Percentiles rank a stretch among this genome's conserved stretches.
Evolutionary conservation across 768 basidiomycete genomes (phyloP).

Genomic region (Mycena galopus): DNA sequence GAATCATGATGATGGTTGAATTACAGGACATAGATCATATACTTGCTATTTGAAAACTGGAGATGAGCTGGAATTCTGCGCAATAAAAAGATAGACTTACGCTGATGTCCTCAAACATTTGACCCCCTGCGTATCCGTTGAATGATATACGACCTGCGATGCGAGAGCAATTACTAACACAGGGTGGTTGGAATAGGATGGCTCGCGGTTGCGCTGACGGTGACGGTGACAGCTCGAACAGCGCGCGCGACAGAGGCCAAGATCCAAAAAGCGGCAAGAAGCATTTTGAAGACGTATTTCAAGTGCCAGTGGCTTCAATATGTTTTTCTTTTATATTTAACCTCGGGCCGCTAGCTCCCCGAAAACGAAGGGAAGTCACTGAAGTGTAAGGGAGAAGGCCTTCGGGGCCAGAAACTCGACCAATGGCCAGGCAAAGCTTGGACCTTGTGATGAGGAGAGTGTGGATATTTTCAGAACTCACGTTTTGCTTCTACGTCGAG

Average conservation of each 20-base stretch:
- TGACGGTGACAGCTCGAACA: conserved; percentile 38
- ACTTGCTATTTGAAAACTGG: conserved; percentile 40
- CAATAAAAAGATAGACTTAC: conserved; percentile 33
- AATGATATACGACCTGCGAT: not conserved
- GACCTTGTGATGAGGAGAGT: too few relatives aligned
- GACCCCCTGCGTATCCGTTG: conserved; percentile 42
- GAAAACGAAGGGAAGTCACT: too few relatives aligned
- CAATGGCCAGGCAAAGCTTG: too few relatives aligned
- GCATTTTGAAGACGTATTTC: too few relatives aligned
- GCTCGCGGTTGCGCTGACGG: conserved; percentile 45
- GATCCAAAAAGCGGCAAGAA: not conserved
- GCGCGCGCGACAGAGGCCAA: not conserved
- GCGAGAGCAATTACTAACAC: conserved; percentile 38
- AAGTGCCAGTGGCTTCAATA: too few relatives aligned
- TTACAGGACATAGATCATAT: conserved; percentile 1
- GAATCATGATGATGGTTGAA: not conserved
- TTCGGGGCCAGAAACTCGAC: too few relatives aligned
- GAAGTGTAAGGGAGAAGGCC: too few relatives aligned
- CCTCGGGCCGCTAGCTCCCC: too few relatives aligned
- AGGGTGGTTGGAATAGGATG: conserved; percentile 49
- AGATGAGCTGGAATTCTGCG: not conserved
- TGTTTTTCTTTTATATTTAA: too few relatives aligned
- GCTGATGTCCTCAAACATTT: conserved; percentile 52
- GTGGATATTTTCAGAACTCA: too few relatives aligned
- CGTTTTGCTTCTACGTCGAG: too few relatives aligned